Evolutionary conservation across 2,329 filamentous ascomycete genomes (phyloP).

Genomic region (Cytospora mali): DNA sequence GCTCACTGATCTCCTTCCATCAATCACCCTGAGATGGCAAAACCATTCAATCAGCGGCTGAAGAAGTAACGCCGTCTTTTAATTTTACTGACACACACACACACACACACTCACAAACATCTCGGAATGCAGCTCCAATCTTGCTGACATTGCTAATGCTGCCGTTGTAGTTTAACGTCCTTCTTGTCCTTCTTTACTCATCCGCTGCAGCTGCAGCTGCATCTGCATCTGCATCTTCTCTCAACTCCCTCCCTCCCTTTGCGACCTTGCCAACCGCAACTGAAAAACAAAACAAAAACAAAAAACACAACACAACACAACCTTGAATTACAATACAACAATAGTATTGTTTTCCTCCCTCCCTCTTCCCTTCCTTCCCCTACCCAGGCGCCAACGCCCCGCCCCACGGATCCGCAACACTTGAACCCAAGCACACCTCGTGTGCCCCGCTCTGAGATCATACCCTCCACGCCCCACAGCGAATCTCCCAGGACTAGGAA

Average conservation of each 20-base stretch:
- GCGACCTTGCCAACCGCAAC: neutral
- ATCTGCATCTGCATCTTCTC: too few species aligned
- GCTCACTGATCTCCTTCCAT: neutral
- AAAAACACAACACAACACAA: too few species aligned
- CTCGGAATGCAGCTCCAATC: neutral
- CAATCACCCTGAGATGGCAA: too few species aligned
- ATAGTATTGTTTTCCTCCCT: neutral
- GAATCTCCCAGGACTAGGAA: slow-evolving; percentile 13
- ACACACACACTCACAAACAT: neutral
- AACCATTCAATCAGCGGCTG: neutral
- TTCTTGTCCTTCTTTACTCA: neutral
- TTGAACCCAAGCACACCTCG: slow-evolving; percentile 15
- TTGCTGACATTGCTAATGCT: neutral
- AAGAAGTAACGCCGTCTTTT: neutral
- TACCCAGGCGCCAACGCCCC: slow-evolving; percentile 2
- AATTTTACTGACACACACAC: neutral
- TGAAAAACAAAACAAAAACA: too few species aligned
- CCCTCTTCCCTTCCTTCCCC: neutral
- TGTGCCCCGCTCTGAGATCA: slow-evolving; percentile 28
- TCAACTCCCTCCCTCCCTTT: neutral
- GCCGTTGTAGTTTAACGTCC: neutral
- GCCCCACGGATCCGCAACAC: slow-evolving; percentile 6
- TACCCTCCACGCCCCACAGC: slow-evolving; percentile 15
- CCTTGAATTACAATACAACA: neutral
- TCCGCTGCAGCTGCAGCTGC: neutral